These are phyloP conservation scores for Oxytropis ochrocephala DNA, from an alignment of 306 rosid species.

Conservation along the genomic window DNA sequence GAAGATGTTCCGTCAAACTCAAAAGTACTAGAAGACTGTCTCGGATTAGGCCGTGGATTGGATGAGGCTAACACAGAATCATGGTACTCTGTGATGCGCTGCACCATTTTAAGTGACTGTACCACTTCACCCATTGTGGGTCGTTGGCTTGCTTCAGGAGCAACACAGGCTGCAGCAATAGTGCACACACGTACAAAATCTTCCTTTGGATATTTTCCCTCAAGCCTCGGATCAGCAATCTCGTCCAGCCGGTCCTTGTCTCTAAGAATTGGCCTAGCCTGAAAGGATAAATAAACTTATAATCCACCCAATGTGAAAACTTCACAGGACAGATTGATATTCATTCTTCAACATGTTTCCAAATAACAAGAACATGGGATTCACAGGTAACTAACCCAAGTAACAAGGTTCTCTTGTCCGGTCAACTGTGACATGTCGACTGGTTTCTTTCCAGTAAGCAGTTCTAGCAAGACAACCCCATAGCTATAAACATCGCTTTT, in stretches of 20 bases:
- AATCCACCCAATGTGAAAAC: too few relatives aligned
- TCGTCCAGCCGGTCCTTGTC: constrained; percentile 87
- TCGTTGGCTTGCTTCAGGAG: constrained; percentile 94
- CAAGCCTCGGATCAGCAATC: constrained; percentile 76
- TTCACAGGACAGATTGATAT: too few relatives aligned
- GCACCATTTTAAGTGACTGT: constrained; percentile 98
- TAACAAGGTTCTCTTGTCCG: constrained; percentile 95
- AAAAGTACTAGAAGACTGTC: constrained; percentile 78
- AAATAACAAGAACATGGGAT: too few relatives aligned
- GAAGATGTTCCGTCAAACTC: constrained; percentile 95
- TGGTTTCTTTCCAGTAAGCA: constrained; percentile 86
- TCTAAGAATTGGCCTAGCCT: constrained; percentile 95
- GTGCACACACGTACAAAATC: constrained; percentile 88
- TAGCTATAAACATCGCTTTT: constrained; percentile 98
- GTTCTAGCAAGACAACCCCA: constrained; percentile 90
- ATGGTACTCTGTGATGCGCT: constrained; percentile 66
- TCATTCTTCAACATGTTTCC: too few relatives aligned
- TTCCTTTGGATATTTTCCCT: constrained; percentile 81
- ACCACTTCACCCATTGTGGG: constrained; percentile 99
- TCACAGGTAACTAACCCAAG: constrained; percentile 99
- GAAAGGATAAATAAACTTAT: too few relatives aligned
- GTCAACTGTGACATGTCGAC: constrained; percentile 95
- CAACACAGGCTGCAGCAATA: constrained; percentile 95
- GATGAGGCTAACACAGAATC: constrained; percentile 51
- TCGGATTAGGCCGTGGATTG: constrained; percentile 56